Base-by-base conservation (phyloP, 148 eudicot genomes). In the Beta vulgaris region DNA sequence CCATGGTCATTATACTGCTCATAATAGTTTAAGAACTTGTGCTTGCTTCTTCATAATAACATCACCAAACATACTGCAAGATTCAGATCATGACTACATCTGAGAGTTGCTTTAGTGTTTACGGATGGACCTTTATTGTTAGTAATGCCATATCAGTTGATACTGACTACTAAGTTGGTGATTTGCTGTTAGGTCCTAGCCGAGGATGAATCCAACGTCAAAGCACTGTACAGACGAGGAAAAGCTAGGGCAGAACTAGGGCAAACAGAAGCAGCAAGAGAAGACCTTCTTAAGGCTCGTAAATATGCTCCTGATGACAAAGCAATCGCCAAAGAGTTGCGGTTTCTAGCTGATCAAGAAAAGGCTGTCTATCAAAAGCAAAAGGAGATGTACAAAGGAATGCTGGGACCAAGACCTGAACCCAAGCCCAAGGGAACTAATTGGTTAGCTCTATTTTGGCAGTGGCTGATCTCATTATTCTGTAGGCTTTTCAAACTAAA, bases 241-340 rank as follows among this genome's bases (percentile, higher is more conserved):
- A 95, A 95, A 77, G 97, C 99, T 43, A 88, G 83, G 77, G 86
- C 96, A 32, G 93, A 92, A 83, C 97, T 95, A 6, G 99, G 97
- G 60, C 99, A 95, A 87, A 92, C 91, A 61, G 99, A 92, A 54
- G 90, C 92, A 51, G 99, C 97, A 46, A 84, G 87, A 55, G 96
- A 91, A 71, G 99, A 95, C 85, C 90, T 95, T 69, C 83, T 83
- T 2, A 95, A 92, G 84, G 94, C 97, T 25, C 88, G 86, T 19
- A 95, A 95, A 78, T 81, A 71, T 77, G 91, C 96, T 44, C 97
- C 97, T 9, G 84, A 82, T 15, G 97, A 95, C 83, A 92, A 91
- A 82, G 96, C 97, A 44, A 88, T 95, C 49, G 46, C 78, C 18
- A 91, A 48, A 81, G 97, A 92, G 81, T 66, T 95, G 68, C 87